Percentiles rank a stretch among this genome's conserved stretches.
phyloP scores from a whole-genome alignment of 495 filamentous ascomycete species.

The Chaetomium cochliodes region DNA sequence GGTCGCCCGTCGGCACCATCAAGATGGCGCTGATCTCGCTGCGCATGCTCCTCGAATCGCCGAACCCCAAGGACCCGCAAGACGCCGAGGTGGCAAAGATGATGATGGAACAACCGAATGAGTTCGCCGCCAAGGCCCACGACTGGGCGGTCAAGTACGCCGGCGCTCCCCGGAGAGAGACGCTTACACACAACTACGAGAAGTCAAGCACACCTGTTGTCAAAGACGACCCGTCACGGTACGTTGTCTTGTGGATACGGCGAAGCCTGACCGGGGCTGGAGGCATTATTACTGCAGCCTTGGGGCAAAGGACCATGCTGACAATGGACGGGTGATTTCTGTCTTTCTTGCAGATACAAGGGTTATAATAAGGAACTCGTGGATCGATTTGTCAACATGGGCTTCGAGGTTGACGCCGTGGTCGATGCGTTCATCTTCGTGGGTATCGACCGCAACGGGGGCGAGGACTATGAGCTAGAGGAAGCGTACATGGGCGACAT shows the following conservation, averaged over 20 bases:
- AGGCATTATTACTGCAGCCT: neutral
- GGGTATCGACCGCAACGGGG: constrained; percentile 72
- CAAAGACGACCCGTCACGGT: constrained; percentile 43
- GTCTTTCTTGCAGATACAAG: constrained; percentile 61
- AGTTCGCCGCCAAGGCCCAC: constrained; percentile 78
- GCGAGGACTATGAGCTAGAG: constrained; percentile 78
- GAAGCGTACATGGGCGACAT: constrained; percentile 88
- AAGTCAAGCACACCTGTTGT: constrained; percentile 14
- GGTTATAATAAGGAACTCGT: constrained; percentile 87
- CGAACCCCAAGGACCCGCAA: constrained; percentile 95
- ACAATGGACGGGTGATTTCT: neutral
- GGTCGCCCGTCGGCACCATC: constrained; percentile 94
- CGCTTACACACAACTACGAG: constrained; percentile 23
- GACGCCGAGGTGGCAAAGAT: constrained; percentile 94
- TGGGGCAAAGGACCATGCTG: neutral
- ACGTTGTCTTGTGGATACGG: constrained; percentile 10
- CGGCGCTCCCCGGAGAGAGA: constrained; percentile 60
- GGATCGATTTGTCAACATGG: constrained; percentile 89
- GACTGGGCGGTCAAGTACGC: constrained; percentile 90
- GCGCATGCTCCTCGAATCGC: constrained; percentile 87
- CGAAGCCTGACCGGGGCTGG: neutral
- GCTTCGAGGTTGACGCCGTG: constrained; percentile 85
- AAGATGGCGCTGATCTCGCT: constrained; percentile 92
- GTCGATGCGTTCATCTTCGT: constrained; percentile 81
- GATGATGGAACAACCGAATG: constrained; percentile 73